A percentile compares a stretch with the other conserved stretches of the same genome.
phyloP scores from a whole-genome alignment of 2,329 filamentous ascomycete genomes.

The Trichoderma sp. region DNA sequence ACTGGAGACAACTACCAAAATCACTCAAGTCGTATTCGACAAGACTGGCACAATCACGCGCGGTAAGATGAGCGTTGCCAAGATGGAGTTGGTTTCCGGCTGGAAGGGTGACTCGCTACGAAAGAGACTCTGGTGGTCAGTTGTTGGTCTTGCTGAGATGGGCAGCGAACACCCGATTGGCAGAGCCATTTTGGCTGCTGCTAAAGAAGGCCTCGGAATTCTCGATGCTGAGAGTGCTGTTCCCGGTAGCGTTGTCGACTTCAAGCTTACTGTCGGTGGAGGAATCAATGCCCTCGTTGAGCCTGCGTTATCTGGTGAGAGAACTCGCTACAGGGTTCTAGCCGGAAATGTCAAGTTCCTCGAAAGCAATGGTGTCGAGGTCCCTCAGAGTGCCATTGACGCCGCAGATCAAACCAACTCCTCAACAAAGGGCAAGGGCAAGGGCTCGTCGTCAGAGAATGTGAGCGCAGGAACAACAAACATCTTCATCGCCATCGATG shows the following conservation, averaged over 20 bases:
- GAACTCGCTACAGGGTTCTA: conserved; percentile 73
- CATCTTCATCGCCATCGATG: conserved; percentile 88
- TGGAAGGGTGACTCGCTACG: conserved; percentile 73
- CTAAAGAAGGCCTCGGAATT: conserved; percentile 74
- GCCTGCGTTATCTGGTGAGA: conserved; percentile 67
- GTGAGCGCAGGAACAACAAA: conserved; percentile 70
- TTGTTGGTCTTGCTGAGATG: conserved; percentile 93
- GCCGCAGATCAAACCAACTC: conserved; percentile 62
- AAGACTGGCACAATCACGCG: conserved; percentile 95
- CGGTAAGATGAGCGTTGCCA: conserved; percentile 91
- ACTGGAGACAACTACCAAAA: conserved; percentile 84
- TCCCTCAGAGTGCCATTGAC: conserved; percentile 65
- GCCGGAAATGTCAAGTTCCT: conserved; percentile 83
- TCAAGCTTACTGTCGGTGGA: conserved; percentile 78
- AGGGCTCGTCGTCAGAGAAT: conserved; percentile 34
- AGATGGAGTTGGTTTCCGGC: conserved; percentile 62
- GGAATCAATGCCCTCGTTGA: conserved; percentile 83
- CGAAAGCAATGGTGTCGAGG: conserved; percentile 65
- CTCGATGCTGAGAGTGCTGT: conserved; percentile 67
- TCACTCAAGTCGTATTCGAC: conserved; percentile 88
- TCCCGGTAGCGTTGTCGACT: conserved; percentile 83
- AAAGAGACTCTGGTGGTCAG: conserved; percentile 86
- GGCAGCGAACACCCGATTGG: conserved; percentile 95
- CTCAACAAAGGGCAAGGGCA: conserved; percentile 37
- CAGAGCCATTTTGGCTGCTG: conserved; percentile 76